Conservation (phyloP, 169 alveolate genomes). For the Plasmodium fragile region DNA sequence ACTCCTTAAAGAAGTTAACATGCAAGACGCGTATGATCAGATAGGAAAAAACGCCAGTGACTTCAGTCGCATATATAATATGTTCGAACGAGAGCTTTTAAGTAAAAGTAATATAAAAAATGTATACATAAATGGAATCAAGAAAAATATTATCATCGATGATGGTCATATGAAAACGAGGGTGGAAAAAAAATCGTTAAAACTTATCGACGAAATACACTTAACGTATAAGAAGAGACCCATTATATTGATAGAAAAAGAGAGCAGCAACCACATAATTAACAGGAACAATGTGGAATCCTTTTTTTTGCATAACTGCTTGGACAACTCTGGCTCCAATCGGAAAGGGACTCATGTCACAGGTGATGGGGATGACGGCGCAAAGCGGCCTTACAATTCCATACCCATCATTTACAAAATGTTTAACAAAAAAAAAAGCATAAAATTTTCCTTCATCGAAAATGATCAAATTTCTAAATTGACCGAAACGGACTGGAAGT, state of each 20-base stretch:
- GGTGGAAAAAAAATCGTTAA: constrained; percentile 34
- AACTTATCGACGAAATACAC: constrained; percentile 83
- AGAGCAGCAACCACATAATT: constrained; percentile 16
- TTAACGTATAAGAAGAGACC: constrained; percentile 84
- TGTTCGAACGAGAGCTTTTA: constrained; percentile 37
- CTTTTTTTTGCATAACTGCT: constrained; percentile 30
- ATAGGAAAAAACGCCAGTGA: constrained; percentile 27
- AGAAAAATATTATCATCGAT: constrained; percentile 48
- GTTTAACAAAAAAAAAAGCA: constrained; percentile 69
- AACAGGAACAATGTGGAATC: constrained; percentile 37
- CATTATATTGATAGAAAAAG: constrained; percentile 69
- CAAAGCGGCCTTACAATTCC: constrained; percentile 76
- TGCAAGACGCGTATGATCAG: constrained; percentile 27
- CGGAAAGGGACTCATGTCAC: constrained; percentile 9
- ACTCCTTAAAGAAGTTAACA: constrained; percentile 27
- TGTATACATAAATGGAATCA: constrained; percentile 69
- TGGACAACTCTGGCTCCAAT: constrained; percentile 43
- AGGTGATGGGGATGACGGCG: not conserved
- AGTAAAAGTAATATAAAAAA: constrained; percentile 51
- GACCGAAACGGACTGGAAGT: constrained; percentile 83
- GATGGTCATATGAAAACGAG: constrained; percentile 14
- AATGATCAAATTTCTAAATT: constrained; percentile 79
- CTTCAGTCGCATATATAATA: constrained; percentile 37
- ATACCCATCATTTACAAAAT: constrained; percentile 81
- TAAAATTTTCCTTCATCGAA: constrained; percentile 84